Evolutionary conservation across 1,139 yeast genomes (phyloP).

Genomic region (Saccharomyces hybrid): DNA sequence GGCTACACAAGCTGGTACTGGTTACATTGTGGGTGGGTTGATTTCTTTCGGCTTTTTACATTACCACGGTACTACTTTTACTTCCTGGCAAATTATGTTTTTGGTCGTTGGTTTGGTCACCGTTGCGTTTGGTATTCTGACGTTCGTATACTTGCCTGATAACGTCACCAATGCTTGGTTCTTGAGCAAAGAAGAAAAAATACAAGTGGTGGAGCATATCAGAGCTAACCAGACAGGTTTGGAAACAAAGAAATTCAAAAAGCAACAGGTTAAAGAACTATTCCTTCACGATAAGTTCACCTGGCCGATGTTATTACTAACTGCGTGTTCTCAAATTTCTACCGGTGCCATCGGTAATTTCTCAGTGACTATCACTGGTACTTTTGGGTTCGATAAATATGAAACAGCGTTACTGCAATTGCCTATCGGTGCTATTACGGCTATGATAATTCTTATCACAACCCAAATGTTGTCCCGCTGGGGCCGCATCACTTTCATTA

Average conservation of each 20-base stretch:
- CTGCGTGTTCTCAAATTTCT: constrained; percentile 35
- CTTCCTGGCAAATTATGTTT: constrained; percentile 46
- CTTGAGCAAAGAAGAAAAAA: constrained; percentile 43
- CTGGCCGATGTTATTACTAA: constrained; percentile 34
- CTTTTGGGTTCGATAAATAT: constrained; percentile 38
- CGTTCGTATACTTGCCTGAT: constrained; percentile 43
- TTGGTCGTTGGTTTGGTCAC: constrained; percentile 44
- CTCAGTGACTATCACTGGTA: constrained; percentile 41
- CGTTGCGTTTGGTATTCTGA: constrained; percentile 41
- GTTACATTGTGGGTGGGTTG: constrained; percentile 46
- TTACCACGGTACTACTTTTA: constrained; percentile 29
- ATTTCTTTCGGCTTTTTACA: constrained; percentile 44
- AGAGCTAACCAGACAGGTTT: constrained; percentile 46
- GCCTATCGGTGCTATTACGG: constrained; percentile 41
- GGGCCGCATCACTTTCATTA: constrained; percentile 26
- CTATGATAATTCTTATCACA: constrained; percentile 29
- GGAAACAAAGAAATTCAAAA: constrained; percentile 48
- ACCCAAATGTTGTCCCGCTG: constrained; percentile 29
- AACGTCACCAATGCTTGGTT: constrained; percentile 49
- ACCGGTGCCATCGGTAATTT: constrained; percentile 42
- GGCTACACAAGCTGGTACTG: constrained; percentile 41
- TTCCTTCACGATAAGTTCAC: constrained; percentile 41
- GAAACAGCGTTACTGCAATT: constrained; percentile 38
- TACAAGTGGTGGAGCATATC: constrained; percentile 45
- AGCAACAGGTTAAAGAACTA: constrained; percentile 43